A percentile compares a stretch with the other conserved stretches of the same genome.
These are phyloP conservation scores for Aureobasidium namibiae DNA, from an alignment of 2,329 filamentous ascomycete genomes.

Conservation along the genomic window DNA sequence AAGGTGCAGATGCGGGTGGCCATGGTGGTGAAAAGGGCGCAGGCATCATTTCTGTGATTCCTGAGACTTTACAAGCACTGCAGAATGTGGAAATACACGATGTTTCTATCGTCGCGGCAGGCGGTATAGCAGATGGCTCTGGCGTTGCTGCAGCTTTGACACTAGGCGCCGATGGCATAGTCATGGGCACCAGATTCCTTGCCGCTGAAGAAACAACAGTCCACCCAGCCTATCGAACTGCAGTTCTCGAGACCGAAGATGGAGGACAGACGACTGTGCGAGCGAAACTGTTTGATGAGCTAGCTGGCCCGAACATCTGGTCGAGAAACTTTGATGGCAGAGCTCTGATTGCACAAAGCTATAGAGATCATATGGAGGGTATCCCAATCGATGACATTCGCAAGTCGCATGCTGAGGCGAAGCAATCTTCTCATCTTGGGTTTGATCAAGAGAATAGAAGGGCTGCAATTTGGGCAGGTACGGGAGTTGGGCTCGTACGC, in stretches of 20 bases:
- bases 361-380: conserved; percentile 29
- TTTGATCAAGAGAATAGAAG: conserved; percentile 37
- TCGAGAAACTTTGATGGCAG: conserved; percentile 48
- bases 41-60: conserved; percentile 48
- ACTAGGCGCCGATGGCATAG: conserved; percentile 44
- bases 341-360: conserved; percentile 48
- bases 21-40: conserved; percentile 50
- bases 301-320: conserved; percentile 51
- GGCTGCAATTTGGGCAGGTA: conserved; percentile 54
- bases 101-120: conserved; percentile 38
- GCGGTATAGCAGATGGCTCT: conserved; percentile 48
- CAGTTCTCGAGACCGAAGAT: conserved; percentile 38
- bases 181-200: conserved; percentile 57
- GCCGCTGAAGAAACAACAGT: conserved; percentile 40
- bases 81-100: neutral
- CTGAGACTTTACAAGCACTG: conserved; percentile 46
- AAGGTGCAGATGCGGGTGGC: conserved; percentile 57
- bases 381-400: conserved; percentile 34
- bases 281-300: conserved; percentile 43
- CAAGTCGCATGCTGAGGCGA: conserved; percentile 30
- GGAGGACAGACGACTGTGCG: conserved; percentile 43
- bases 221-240: conserved; percentile 36
- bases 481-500: conserved; percentile 50
- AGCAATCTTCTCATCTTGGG: conserved; percentile 40
- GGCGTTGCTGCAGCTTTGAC: conserved; percentile 44